phyloP scores from a whole-genome alignment of 2,329 filamentous ascomycete genomes.

The Hypoxylon sp. region DNA sequence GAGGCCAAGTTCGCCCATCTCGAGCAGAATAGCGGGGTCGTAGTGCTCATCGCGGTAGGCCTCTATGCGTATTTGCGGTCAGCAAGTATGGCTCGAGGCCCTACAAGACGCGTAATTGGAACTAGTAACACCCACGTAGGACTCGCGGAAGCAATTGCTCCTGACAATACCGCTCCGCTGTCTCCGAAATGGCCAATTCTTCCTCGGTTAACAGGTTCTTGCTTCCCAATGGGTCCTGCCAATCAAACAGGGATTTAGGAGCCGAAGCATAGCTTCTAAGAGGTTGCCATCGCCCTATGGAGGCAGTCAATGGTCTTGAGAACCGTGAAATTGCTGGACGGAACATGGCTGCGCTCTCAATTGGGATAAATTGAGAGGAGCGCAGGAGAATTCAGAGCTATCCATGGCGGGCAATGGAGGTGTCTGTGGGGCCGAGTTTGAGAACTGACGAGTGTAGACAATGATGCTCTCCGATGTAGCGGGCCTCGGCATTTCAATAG shows the following conservation, averaged over 20 bases:
- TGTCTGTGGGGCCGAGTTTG: conserved; percentile 29
- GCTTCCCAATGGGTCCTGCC: conserved; percentile 88
- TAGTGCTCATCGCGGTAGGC: conserved; percentile 84
- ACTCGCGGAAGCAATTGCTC: conserved; percentile 89
- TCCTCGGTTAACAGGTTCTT: conserved; percentile 88
- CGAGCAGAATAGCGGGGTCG: conserved; percentile 85
- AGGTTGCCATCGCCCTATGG: conserved; percentile 36
- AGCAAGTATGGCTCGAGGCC: conserved; percentile 21
- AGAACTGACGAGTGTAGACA: conserved; percentile 21
- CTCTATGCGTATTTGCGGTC: conserved; percentile 46
- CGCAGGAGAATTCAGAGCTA: conserved; percentile 17
- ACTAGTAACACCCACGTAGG: conserved; percentile 77
- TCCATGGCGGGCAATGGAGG: conserved; percentile 30
- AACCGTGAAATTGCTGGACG: conserved; percentile 47
- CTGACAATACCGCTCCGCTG: conserved; percentile 94
- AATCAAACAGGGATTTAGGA: conserved; percentile 75
- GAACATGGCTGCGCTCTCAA: conserved; percentile 48
- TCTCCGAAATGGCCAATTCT: conserved; percentile 89
- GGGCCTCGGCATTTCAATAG: conserved; percentile 29
- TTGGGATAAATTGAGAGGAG: conserved; percentile 34
- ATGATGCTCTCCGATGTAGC: conserved; percentile 30
- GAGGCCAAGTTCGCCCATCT: conserved; percentile 94
- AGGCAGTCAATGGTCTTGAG: conserved; percentile 39
- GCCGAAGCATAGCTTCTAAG: conserved; percentile 53
- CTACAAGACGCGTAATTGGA: background rate